Evolutionary conservation across 2,329 filamentous ascomycete genomes (phyloP).

Genomic region (Cercospora sesami): DNA sequence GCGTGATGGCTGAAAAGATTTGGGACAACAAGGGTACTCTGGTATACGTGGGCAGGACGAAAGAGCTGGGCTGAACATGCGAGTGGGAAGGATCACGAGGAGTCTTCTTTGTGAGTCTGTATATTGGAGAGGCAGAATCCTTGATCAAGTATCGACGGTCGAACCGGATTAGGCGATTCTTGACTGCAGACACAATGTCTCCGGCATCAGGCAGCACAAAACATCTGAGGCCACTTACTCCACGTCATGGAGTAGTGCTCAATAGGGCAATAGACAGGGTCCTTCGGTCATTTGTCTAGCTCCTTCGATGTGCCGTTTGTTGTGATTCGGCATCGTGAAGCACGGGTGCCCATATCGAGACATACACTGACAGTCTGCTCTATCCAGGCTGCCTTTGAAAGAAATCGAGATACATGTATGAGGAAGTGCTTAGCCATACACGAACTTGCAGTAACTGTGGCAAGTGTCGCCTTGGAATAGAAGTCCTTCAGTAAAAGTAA

Average conservation of each 20-base stretch:
- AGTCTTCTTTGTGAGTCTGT: neutral
- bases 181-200: neutral
- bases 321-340: neutral
- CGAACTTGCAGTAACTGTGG: no score
- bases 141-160: neutral
- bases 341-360: no score
- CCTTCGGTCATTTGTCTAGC: neutral
- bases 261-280: neutral
- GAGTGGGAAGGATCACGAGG: neutral
- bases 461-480: no score
- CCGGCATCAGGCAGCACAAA: neutral
- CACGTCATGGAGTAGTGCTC: no score
- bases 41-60: neutral
- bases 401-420: no score
- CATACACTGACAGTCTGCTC: no score
- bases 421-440: no score
- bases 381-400: no score
- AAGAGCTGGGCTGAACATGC: neutral
- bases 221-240: neutral
- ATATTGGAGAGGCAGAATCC: neutral
- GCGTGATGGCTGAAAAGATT: neutral
- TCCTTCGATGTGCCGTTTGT: neutral
- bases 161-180: neutral
- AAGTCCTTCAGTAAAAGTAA: no score
- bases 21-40: neutral